These are phyloP conservation scores for Pichia inconspicua DNA, from an alignment of 1,139 yeast genomes.

Conservation along the genomic window DNA sequence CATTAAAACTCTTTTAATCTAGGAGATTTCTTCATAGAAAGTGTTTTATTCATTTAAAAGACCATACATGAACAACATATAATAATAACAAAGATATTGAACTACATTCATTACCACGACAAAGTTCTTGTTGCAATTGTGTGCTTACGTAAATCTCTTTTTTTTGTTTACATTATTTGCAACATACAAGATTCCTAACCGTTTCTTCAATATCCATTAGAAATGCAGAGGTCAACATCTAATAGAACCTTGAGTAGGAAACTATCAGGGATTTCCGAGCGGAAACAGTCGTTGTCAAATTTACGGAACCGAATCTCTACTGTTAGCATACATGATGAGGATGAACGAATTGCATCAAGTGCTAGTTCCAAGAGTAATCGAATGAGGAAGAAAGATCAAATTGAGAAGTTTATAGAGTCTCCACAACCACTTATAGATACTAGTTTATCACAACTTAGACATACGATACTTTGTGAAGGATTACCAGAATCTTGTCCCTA, in stretches of 20 bases:
- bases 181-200: background rate
- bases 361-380: slow-evolving; percentile 7
- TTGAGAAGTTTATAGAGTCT: slow-evolving; percentile 55
- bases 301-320: background rate
- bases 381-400: slow-evolving; percentile 54
- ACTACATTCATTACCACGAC: background rate
- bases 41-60: too few species aligned
- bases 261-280: slow-evolving; percentile 4
- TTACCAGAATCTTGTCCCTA: slow-evolving; percentile 57
- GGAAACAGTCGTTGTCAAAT: slow-evolving; percentile 1
- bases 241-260: slow-evolving; percentile 3
- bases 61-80: too few species aligned
- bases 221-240: background rate
- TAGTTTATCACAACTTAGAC: slow-evolving; percentile 71
- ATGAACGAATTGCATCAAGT: slow-evolving; percentile 2
- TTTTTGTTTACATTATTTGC: background rate
- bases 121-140: background rate
- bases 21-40: too few species aligned
- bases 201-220: background rate
- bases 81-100: background rate
- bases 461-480: slow-evolving; percentile 73
- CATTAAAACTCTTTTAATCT: background rate
- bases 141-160: background rate
- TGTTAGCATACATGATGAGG: background rate
- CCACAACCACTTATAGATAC: slow-evolving; percentile 60